Base-by-base conservation (phyloP, 164 flowering plant species). In the Litsea cubeba region DNA sequence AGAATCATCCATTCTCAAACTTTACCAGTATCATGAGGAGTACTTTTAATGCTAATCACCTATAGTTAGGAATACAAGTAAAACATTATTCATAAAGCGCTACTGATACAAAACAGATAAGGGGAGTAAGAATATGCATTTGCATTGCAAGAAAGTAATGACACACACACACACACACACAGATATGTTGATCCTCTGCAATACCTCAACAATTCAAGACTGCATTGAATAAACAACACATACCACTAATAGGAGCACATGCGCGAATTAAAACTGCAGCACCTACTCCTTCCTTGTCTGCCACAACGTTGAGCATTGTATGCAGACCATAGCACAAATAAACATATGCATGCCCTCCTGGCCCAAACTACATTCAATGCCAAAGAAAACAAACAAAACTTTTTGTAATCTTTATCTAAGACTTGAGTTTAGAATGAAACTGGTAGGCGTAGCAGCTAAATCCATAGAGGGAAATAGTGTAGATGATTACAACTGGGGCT, bases 311-410 rank as follows among this genome's bases (percentile, higher is more conserved):
- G 60, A 96, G 94, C 98, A 96, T 96, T 28, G 76, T 84, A 82
- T 96, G 98, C 69, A 92, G 87, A 71, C 98, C 98, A 80, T 94
- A 96, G 83, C 99, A 96, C 50, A 93, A 88, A 77, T 96, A 93
- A n/a, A 92, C 95, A 86, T 96, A 96, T 0, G 97, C 94, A 81
- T 89, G 97, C 32, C 99, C 99, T 58, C 98, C 98, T 32, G 88
- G 88, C 76, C 97, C 98, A 88, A 96, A 94, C 99, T 96, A 75
- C 49, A 73, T 25, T 15, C 62, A 62, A 50, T 30, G 2, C 17
- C 63, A 30, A 30, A 30, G 35, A 30, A 30, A 30, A 30, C 35
- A 30, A 2, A 30, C 6, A 30, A 30, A 30, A 30, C 32, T 30
- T 30, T 30, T 30, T 30, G 2, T 3, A 1, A 30, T 28, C 3